These are phyloP conservation scores for Thinopyrum elongatum DNA, from an alignment of 176 grass and related monocot genomes.

Conservation along the genomic window DNA sequence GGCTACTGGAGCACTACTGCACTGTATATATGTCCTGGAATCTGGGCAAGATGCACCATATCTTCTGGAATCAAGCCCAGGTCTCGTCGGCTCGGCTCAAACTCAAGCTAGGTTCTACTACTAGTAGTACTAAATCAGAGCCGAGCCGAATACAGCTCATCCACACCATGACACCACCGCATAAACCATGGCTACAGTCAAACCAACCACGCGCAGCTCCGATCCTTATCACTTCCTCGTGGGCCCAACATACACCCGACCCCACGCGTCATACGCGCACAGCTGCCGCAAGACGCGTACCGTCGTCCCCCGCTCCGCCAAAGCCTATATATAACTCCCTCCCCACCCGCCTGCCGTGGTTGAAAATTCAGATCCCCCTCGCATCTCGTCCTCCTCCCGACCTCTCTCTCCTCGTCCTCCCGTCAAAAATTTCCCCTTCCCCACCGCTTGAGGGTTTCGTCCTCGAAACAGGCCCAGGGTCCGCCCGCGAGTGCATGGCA, in stretches of 20 bases:
- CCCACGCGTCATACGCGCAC: background rate
- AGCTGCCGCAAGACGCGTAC: background rate
- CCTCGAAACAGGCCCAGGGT: slow-evolving; percentile 42
- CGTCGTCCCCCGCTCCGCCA: background rate
- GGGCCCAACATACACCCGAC: accelerated
- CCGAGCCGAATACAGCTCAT: background rate
- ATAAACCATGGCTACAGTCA: slow-evolving; percentile 8
- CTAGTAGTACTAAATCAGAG: background rate
- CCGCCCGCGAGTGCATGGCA: slow-evolving; percentile 74
- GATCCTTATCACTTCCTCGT: background rate
- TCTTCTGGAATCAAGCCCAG: background rate
- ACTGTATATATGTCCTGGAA: no score
- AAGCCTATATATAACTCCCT: slow-evolving; percentile 28
- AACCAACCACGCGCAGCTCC: background rate
- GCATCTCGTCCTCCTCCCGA: background rate
- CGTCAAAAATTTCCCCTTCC: background rate
- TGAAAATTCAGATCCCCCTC: background rate
- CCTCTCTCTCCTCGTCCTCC: background rate
- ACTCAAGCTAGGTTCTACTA: background rate
- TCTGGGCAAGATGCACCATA: no score
- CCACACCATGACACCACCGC: background rate
- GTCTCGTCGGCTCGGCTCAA: background rate
- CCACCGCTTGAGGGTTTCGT: slow-evolving; percentile 25
- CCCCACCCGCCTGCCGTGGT: background rate
- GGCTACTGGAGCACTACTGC: no score